Evolutionary conservation across 2,329 filamentous ascomycete genomes (phyloP).

Genomic region (Biscogniauxia mediterranea): DNA sequence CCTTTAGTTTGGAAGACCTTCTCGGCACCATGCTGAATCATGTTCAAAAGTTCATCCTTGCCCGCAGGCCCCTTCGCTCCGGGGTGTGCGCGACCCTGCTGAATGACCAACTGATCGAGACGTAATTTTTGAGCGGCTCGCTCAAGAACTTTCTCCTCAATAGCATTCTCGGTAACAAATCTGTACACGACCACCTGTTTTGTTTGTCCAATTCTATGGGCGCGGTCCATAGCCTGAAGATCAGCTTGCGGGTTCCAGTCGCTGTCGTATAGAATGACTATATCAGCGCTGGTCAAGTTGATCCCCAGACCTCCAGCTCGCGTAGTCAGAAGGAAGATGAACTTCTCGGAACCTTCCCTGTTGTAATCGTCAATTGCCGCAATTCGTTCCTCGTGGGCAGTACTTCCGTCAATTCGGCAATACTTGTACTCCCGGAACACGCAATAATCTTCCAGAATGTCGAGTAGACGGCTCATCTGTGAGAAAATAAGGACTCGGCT

Average conservation of each 20-base stretch:
- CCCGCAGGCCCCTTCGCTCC: conserved; percentile 88
- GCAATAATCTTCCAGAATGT: conserved; percentile 97
- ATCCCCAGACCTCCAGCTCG: conserved; percentile 94
- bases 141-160: conserved; percentile 97
- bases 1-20: conserved; percentile 81
- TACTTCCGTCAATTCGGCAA: conserved; percentile 94
- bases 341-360: conserved; percentile 91
- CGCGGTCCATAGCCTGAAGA: conserved; percentile 97
- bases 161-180: conserved; percentile 96
- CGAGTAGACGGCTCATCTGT: conserved; percentile 95
- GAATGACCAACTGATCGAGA: conserved; percentile 94
- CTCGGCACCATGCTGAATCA: conserved; percentile 99
- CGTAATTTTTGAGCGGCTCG: conserved; percentile 95
- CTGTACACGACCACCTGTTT: conserved; percentile 97
- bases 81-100: conserved; percentile 90
- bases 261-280: conserved; percentile 94
- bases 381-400: conserved; percentile 96
- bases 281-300: conserved; percentile 92
- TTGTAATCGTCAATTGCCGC: conserved; percentile 98
- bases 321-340: conserved; percentile 92
- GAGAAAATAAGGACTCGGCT: conserved; percentile 98
- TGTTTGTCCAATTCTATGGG: conserved; percentile 96
- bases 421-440: conserved; percentile 94
- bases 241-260: conserved; percentile 99
- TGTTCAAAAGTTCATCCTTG: conserved; percentile 92